Percentiles rank a stretch among this genome's conserved stretches.
Conservation (phyloP, 352 stramenopile species). For the Phytophthora melonis region DNA sequence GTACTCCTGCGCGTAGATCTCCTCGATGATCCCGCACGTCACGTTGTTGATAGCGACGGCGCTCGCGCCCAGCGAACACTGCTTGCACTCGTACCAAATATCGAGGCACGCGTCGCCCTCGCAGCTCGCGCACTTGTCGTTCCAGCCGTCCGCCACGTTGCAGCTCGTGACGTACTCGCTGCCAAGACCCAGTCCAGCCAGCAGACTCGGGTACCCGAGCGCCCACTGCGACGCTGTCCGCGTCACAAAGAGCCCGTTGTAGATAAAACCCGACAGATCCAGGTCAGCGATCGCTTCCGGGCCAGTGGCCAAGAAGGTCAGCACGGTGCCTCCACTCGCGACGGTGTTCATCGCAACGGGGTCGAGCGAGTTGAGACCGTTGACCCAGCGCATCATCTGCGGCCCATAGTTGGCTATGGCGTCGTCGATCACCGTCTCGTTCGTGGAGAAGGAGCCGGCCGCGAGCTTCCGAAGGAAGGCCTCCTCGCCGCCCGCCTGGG, state of each 20-base stretch:
- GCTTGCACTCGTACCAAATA: conserved; percentile 50
- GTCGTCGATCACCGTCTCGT: conserved; percentile 29
- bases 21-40: conserved; percentile 52
- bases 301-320: conserved; percentile 53
- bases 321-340: conserved; percentile 39
- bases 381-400: conserved; percentile 82
- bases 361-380: conserved; percentile 82
- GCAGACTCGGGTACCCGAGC: conserved; percentile 73
- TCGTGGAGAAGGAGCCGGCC: conserved; percentile 56
- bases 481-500: conserved; percentile 58
- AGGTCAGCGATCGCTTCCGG: conserved; percentile 48
- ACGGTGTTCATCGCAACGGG: conserved; percentile 70
- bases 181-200: conserved; percentile 66
- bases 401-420: conserved; percentile 49
- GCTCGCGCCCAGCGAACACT: conserved; percentile 43
- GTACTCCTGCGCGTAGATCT: conserved; percentile 52
- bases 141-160: conserved; percentile 40
- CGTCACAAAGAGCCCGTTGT: conserved; percentile 75
- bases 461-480: conserved; percentile 57
- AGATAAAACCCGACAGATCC: conserved; percentile 69
- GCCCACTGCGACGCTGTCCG: conserved; percentile 68
- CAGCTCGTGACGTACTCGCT: conserved; percentile 62
- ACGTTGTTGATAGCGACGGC: conserved; percentile 55
- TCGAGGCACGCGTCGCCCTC: conserved; percentile 42
- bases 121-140: conserved; percentile 55